Base-by-base conservation (phyloP, 495 filamentous ascomycete genomes). In the Hypomontagnella monticulosa region DNA sequence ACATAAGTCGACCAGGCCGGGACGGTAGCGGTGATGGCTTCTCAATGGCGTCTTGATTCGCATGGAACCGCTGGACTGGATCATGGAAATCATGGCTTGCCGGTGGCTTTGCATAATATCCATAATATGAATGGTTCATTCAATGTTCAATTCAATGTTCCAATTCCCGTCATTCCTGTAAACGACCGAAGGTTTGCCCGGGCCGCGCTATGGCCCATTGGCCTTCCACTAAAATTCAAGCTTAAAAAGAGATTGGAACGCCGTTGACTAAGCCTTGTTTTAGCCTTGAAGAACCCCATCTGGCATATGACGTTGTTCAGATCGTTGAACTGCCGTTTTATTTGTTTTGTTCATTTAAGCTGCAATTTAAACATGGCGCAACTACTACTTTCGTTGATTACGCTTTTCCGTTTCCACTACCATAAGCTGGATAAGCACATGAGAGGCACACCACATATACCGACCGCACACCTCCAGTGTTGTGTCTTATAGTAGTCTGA, bases 161-260 rank as follows among this genome's bases (percentile, higher is more conserved):
- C 50, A 59, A 51, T 51, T 52, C n/a, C n/a, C n/a, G n/a, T n/a
- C 65, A 63, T 62, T 68, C 54, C 38, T 67, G 49, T 66, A 74
- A 67, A 70, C 52, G 49, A 68, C 71, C 71, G 71, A 74, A 68
- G 63, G 61, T 68, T 72, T 70, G 69, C 63, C 71, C 71, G 71
- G 66, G 54, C 52, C 16, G 34, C 62, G 65, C 49, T 67, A 40
- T 67, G 53, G 56, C 57, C 57, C 30, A 4, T 55, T 20, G 40
- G 14, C 52, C 48, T 50, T 46, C 61, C 42, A 52, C 61, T 61
- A 70, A 61, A 55, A 66, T 66, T 66, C 67, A 70, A 61, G 67
- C 61, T 66, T 66, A 70, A 70, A 60, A 65, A 61, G 67, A 52
- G 42, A 52, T 62, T 66, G 46, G 41, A 62, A 63, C 62, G 62